A percentile compares a stretch with the other conserved stretches of the same genome.
Evolutionary conservation across 1,284 basidiomycete genomes (phyloP).

Genomic region (Sparassis latifolia): DNA sequence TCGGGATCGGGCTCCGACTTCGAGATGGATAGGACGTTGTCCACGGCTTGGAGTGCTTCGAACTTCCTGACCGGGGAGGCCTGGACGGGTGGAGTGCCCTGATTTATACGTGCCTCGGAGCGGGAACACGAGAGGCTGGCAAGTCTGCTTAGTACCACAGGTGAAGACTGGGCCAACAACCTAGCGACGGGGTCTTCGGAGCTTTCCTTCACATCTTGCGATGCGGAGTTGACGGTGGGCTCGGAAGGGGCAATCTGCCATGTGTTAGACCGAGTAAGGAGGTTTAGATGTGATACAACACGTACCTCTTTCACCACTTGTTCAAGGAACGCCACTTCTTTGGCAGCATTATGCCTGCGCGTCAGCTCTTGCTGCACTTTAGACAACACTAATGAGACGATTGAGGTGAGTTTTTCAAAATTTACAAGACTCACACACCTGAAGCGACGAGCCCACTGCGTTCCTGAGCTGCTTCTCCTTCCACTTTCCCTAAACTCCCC

Average conservation of each 20-base stretch:
- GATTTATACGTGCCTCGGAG: too few species aligned
- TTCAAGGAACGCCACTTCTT: not conserved
- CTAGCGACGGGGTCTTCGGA: not conserved
- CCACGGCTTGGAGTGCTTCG: too few species aligned
- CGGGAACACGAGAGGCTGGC: too few species aligned
- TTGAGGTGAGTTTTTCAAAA: not conserved
- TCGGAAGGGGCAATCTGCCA: not conserved
- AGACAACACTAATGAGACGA: not conserved
- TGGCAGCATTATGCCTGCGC: not conserved
- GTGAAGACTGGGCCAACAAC: not conserved
- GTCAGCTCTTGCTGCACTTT: not conserved
- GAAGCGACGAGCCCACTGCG: not conserved
- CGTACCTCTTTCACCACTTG: too few species aligned
- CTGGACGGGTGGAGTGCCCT: too few species aligned
- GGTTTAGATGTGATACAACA: too few species aligned
- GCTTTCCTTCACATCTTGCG: not conserved
- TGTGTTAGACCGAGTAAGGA: not conserved
- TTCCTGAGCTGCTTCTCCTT: not conserved
- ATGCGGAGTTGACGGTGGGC: not conserved
- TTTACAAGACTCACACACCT: not conserved
- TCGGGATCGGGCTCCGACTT: too few species aligned
- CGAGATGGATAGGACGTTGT: too few species aligned
- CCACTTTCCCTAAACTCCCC: not conserved
- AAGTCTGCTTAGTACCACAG: too few species aligned
- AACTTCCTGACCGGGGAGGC: too few species aligned